These are phyloP conservation scores for Yamadazyma sp. DNA, from an alignment of 805 yeast species.

Conservation along the genomic window DNA sequence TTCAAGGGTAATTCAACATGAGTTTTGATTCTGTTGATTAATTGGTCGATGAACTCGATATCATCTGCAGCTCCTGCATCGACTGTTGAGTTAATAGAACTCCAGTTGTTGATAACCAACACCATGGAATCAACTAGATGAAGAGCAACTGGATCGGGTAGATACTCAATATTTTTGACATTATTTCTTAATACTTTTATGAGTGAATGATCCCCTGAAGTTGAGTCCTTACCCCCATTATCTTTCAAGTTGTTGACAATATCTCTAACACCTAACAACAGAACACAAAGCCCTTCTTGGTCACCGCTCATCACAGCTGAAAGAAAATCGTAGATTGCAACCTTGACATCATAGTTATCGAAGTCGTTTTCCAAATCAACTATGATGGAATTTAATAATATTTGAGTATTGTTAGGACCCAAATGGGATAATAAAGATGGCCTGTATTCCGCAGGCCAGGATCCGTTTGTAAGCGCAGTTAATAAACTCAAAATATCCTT, in stretches of 20 bases:
- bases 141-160: constrained; percentile 63
- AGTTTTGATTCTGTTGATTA: constrained; percentile 34
- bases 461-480: constrained; percentile 54
- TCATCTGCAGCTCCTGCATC: constrained; percentile 43
- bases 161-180: constrained; percentile 49
- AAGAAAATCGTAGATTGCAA: constrained; percentile 60
- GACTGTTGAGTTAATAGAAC: constrained; percentile 11
- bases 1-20: constrained; percentile 7
- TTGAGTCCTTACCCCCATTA: constrained; percentile 14
- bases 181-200: constrained; percentile 56
- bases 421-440: constrained; percentile 84
- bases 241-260: constrained; percentile 37
- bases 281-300: constrained; percentile 75
- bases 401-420: constrained; percentile 61
- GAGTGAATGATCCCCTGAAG: constrained; percentile 36
- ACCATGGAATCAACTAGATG: constrained; percentile 73
- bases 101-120: constrained; percentile 74
- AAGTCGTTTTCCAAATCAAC: constrained; percentile 58
- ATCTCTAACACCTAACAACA: constrained; percentile 62
- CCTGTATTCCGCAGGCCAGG: constrained; percentile 53
- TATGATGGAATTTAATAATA: constrained; percentile 59
- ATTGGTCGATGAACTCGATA: constrained; percentile 41
- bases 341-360: constrained; percentile 52
- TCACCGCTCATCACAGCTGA: constrained; percentile 67
- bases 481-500: constrained; percentile 54